These are phyloP conservation scores for Ogataea hybrid DNA, from an alignment of 1,139 yeast species.

Conservation along the genomic window DNA sequence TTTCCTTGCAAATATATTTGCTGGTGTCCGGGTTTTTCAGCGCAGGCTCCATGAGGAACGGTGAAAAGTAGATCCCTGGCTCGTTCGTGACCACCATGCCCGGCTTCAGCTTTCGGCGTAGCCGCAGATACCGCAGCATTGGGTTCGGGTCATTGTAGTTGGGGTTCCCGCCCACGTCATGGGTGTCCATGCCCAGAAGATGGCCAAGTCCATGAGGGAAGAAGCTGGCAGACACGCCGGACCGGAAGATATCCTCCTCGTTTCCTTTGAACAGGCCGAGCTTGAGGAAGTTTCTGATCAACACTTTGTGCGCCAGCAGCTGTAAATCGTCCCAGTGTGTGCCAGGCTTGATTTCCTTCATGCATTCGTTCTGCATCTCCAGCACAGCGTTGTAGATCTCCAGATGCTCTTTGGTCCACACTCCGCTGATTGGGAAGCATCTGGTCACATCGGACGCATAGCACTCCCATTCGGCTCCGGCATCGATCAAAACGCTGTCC, in stretches of 20 bases:
- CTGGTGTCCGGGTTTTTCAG: conserved; percentile 54
- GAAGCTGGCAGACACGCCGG: conserved; percentile 73
- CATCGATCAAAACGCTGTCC: conserved; percentile 80
- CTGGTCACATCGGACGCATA: conserved; percentile 95
- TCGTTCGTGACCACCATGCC: conserved; percentile 94
- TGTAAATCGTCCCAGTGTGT: conserved; percentile 85
- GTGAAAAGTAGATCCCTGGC: conserved; percentile 92
- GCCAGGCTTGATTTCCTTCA: conserved; percentile 76
- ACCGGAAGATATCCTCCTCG: conserved; percentile 63
- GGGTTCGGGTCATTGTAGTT: conserved; percentile 83
- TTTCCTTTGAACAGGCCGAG: conserved; percentile 77
- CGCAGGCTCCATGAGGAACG: conserved; percentile 68
- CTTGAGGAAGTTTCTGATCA: conserved; percentile 67
- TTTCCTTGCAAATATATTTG: conserved; percentile 61
- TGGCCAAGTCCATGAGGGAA: conserved; percentile 98
- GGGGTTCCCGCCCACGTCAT: conserved; percentile 89
- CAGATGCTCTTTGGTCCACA: conserved; percentile 84
- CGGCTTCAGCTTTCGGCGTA: conserved; percentile 66
- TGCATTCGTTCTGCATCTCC: conserved; percentile 76
- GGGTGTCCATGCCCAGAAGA: conserved; percentile 90
- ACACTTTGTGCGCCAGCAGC: conserved; percentile 69
- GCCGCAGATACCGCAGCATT: conserved; percentile 69
- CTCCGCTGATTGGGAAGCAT: conserved; percentile 89
- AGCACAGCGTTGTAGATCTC: conserved; percentile 78
- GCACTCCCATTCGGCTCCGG: conserved; percentile 96